phyloP scores from a whole-genome alignment of 306 rosid genomes.

The Geum urbanum region DNA sequence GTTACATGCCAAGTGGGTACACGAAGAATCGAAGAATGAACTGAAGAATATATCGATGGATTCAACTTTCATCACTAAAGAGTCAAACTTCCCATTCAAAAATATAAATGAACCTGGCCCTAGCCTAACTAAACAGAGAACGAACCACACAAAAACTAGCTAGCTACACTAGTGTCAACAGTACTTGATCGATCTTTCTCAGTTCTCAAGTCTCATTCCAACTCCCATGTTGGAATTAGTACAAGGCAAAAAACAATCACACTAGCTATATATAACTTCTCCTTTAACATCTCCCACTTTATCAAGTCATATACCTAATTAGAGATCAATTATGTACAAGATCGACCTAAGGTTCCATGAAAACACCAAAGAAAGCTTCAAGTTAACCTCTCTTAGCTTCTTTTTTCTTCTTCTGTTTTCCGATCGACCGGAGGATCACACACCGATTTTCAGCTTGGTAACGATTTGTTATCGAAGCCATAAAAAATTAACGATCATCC shows the following conservation, averaged over 20 bases:
- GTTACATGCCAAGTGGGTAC: neutral
- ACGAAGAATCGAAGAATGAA: neutral
- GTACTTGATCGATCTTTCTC: neutral
- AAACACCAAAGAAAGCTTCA: slow-evolving; percentile 21
- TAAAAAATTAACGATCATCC: slow-evolving; percentile 1
- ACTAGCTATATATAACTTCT: neutral
- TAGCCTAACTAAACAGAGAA: slow-evolving; percentile 16
- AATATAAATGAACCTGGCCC: neutral
- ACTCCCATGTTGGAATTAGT: slow-evolving; percentile 10
- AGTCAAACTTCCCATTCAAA: slow-evolving; percentile 3
- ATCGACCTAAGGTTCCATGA: slow-evolving; percentile 25
- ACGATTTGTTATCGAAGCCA: neutral
- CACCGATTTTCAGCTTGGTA: neutral
- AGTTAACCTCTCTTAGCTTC: slow-evolving; percentile 9
- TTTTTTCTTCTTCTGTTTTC: slow-evolving; percentile 6
- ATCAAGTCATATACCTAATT: slow-evolving; percentile 49
- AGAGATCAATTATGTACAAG: slow-evolving; percentile 43
- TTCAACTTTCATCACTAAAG: slow-evolving; percentile 1
- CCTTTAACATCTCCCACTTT: neutral
- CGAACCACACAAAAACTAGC: slow-evolving; percentile 7
- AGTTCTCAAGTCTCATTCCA: slow-evolving; percentile 14
- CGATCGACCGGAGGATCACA: slow-evolving; percentile 21
- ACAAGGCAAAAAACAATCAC: slow-evolving; percentile 20
- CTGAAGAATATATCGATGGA: neutral
- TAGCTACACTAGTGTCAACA: slow-evolving; percentile 10